Evolutionary conservation across 208 protist species (phyloP).

Genomic region (Crithidia bombi): DNA sequence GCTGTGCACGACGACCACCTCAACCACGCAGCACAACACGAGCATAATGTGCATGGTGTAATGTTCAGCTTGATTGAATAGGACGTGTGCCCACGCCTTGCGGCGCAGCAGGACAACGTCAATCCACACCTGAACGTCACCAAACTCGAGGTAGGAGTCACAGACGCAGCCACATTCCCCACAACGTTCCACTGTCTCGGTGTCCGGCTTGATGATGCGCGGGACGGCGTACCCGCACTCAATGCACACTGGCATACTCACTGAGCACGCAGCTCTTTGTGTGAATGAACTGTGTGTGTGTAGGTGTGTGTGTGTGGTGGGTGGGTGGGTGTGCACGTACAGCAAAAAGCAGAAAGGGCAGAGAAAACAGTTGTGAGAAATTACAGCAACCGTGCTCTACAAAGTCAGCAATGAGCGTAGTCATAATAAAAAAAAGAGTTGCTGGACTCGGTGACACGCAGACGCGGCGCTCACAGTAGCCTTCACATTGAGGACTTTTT

Average conservation of each 20-base stretch:
- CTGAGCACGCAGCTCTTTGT: no score
- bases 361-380: no score
- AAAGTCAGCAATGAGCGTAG: no score
- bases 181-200: slow-evolving; percentile 77
- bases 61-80: slow-evolving; percentile 62
- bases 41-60: slow-evolving; percentile 22
- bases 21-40: slow-evolving; percentile 64
- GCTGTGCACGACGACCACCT: slow-evolving; percentile 76
- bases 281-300: no score
- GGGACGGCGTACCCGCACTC: slow-evolving; percentile 60
- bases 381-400: no score
- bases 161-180: slow-evolving; percentile 51
- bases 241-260: slow-evolving; percentile 76
- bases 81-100: slow-evolving; percentile 74
- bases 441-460: no score
- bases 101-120: slow-evolving; percentile 72
- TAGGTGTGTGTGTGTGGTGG: no score
- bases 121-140: slow-evolving; percentile 74
- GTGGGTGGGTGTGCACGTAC: no score
- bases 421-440: no score
- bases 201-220: slow-evolving; percentile 74
- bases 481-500: no score
- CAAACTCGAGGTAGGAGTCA: slow-evolving; percentile 84
- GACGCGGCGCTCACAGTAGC: no score
- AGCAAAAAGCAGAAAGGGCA: no score